phyloP scores from a whole-genome alignment of 371 early-diverging fungal genomes.

The Apophysomyces ossiformis region DNA sequence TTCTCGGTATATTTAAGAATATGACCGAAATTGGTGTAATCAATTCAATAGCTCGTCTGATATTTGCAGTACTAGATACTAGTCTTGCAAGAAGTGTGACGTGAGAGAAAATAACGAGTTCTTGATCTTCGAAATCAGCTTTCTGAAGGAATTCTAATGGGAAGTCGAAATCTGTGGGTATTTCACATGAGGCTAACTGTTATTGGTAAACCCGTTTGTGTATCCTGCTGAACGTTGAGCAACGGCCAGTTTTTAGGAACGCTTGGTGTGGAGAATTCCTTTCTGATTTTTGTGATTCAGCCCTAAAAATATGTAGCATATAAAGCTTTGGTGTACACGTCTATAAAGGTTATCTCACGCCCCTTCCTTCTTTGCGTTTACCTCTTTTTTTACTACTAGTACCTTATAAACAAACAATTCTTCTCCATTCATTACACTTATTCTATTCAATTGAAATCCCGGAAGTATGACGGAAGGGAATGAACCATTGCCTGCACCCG shows the following conservation, averaged over 20 bases:
- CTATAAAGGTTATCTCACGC: constrained; percentile 6
- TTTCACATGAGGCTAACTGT: constrained; percentile 9
- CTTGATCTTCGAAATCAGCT: background rate
- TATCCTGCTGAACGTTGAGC: constrained; percentile 8
- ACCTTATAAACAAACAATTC: background rate
- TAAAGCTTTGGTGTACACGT: background rate
- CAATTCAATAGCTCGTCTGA: too few relatives aligned
- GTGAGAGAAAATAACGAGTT: background rate
- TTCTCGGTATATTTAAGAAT: background rate
- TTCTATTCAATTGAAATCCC: background rate
- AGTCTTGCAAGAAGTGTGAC: too few relatives aligned
- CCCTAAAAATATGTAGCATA: background rate
- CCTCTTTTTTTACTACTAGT: background rate
- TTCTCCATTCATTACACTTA: constrained; percentile 2
- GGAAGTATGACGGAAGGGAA: constrained; percentile 3
- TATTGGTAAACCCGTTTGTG: constrained; percentile 10
- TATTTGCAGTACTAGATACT: too few relatives aligned
- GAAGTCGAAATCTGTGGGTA: constrained; percentile 5
- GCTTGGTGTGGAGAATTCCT: constrained; percentile 1
- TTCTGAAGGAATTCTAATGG: background rate
- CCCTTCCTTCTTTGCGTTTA: constrained; percentile 3
- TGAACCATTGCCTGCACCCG: background rate
- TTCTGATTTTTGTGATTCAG: background rate
- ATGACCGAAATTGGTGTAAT: background rate
- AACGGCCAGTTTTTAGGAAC: constrained; percentile 5